Evolutionary conservation across 2,329 filamentous ascomycete genomes (phyloP).

Genomic region (Fusarium caatingaense): DNA sequence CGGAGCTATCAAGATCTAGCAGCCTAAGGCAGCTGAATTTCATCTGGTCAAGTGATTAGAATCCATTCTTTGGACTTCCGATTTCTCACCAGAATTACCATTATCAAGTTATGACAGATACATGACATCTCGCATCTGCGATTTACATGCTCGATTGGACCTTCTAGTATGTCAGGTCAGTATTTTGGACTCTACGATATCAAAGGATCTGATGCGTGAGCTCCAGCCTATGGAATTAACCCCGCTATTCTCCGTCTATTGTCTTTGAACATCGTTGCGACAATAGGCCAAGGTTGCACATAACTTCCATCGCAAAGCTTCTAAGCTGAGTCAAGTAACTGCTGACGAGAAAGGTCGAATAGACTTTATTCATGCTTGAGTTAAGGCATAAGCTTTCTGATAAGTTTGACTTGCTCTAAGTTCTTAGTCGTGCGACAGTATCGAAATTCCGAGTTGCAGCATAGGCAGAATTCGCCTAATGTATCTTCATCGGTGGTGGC

Average conservation of each 20-base stretch:
- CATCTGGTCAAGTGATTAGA: accelerated
- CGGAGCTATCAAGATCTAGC: neutral
- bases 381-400: neutral
- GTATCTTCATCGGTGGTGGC: neutral
- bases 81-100: neutral
- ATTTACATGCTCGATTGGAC: accelerated
- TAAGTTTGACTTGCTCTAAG: neutral
- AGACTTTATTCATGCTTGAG: neutral
- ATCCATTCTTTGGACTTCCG: neutral
- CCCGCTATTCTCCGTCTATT: neutral
- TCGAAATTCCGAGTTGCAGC: neutral
- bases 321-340: neutral
- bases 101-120: neutral
- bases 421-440: neutral
- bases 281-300: neutral
- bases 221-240: neutral
- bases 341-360: accelerated
- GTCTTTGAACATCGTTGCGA: neutral
- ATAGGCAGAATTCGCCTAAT: neutral
- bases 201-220: neutral
- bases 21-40: neutral
- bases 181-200: neutral
- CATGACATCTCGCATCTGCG: neutral
- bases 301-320: neutral
- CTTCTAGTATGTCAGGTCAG: too few species aligned